phyloP scores from a whole-genome alignment of 805 yeast genomes.

The Myxozyma mucilagina region DNA sequence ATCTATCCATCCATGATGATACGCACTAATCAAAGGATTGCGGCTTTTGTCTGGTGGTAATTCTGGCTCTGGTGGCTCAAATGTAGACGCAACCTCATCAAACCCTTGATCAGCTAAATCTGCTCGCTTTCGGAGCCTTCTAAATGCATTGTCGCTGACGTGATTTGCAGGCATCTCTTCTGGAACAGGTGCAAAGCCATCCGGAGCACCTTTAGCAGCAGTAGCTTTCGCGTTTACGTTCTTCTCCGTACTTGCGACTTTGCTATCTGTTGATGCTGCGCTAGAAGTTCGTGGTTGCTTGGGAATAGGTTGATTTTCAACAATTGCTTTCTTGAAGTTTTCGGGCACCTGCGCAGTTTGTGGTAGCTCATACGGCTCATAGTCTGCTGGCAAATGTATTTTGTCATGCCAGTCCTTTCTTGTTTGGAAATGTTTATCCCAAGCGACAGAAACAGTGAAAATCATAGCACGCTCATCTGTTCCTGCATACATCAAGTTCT shows the following conservation, averaged over 20 bases:
- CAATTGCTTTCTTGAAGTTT: background rate
- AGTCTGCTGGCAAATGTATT: background rate
- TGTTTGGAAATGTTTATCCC: conserved; percentile 20
- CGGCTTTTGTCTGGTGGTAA: background rate
- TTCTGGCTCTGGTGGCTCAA: conserved; percentile 5
- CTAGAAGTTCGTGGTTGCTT: background rate
- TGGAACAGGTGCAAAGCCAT: background rate
- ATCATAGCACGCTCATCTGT: conserved; percentile 18
- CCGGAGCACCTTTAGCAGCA: background rate
- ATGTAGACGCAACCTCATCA: background rate
- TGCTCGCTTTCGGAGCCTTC: too few relatives aligned
- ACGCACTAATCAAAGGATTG: conserved; percentile 7
- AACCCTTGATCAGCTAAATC: background rate
- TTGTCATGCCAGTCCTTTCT: conserved; percentile 11
- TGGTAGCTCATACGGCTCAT: background rate
- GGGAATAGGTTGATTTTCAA: background rate
- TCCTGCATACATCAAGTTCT: conserved; percentile 26
- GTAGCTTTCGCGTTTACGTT: background rate
- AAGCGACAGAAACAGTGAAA: conserved; percentile 21
- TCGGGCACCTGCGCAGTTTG: too few relatives aligned
- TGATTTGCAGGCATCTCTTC: background rate
- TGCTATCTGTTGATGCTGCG: too few relatives aligned
- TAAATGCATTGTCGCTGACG: too few relatives aligned
- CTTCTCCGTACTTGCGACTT: background rate
- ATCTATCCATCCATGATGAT: conserved; percentile 18